Base-by-base conservation (phyloP, 441 rosid genomes). In the Kokia cookei region DNA sequence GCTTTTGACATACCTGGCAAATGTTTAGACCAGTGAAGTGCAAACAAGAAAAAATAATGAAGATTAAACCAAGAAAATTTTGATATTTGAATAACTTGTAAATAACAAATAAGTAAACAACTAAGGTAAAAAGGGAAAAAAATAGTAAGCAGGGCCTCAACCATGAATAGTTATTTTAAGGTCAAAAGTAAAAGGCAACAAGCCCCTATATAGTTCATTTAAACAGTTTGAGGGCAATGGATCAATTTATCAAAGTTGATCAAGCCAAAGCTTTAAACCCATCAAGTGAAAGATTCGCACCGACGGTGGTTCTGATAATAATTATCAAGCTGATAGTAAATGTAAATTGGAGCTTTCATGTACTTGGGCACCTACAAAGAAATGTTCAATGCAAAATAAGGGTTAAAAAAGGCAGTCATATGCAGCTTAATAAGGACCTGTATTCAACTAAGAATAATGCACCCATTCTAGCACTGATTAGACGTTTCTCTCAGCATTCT, bases 241-340 rank as follows among this genome's bases (percentile, higher is more conserved):
- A 62, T 19, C 72, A 26, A 40, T 19, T 17, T 29, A 15, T 60
- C 24, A 42, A 76, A 57, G 50, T 68, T 43, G 67, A 68, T 76
- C 19, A 71, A 37, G 29, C 54, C 45, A 55, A 51, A 64, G 53
- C 26, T 62, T 48, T 4, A 15, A 13, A 67, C 53, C 70, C 63
- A 62, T 73, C 35, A 77, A 72, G 73, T 69, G 81, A 78, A 75
- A 67, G 65, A 72, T 71, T 26, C 79, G 76, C 78, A 90, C 98
- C 97, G 82, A 51, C 96, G 84, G 76, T 94, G 98, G 82, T 92
- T 94, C 82, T 94, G 98, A 77, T 94, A 94, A 80, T 87, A 94
- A 82, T 92, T 92, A 81, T 94, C 98, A 57, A 94, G 96, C 81
- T 94, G 94, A 83, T 94, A 94, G 79, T 94, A 94, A 79, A 92